These are phyloP conservation scores for Gossypium bickii DNA, from an alignment of 345 rosid genomes.

Conservation along the genomic window DNA sequence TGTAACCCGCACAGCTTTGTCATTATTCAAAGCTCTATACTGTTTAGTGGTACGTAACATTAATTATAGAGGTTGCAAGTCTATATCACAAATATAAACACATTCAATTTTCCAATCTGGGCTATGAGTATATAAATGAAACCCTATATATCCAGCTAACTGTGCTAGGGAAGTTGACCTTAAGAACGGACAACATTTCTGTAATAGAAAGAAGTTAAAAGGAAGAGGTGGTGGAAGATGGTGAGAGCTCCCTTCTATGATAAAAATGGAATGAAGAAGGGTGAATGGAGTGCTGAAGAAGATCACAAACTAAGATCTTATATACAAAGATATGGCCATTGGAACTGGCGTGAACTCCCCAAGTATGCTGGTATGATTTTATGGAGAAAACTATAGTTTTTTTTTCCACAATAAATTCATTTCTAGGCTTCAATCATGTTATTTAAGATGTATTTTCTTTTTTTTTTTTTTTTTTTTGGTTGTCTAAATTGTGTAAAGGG, in stretches of 20 bases:
- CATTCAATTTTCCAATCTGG: background rate
- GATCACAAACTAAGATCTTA: slow-evolving; percentile 30
- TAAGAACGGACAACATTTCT: background rate
- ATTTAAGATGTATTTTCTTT: background rate
- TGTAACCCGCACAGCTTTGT: background rate
- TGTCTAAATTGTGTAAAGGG: slow-evolving; percentile 18
- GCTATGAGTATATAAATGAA: background rate
- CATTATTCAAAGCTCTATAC: background rate
- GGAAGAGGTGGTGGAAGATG: slow-evolving; percentile 19
- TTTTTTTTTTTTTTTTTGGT: background rate
- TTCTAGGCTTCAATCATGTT: background rate
- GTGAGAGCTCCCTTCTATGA: slow-evolving; percentile 32
- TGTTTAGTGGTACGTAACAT: background rate
- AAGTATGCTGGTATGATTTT: slow-evolving; percentile 28
- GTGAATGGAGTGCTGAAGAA: slow-evolving; percentile 43
- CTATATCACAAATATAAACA: background rate
- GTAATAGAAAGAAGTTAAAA: background rate
- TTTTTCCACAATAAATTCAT: no score
- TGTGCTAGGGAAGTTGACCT: background rate
- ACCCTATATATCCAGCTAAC: no score
- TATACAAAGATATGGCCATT: slow-evolving; percentile 25
- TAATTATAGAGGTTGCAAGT: slow-evolving; percentile 22
- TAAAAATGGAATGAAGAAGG: slow-evolving; percentile 36
- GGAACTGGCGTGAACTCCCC: slow-evolving; percentile 40
- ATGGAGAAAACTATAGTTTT: no score